Percentiles rank a stretch among this genome's conserved stretches.
Conservation (phyloP, 1,284 basidiomycete genomes). For the Pisolithus thermaeus region DNA sequence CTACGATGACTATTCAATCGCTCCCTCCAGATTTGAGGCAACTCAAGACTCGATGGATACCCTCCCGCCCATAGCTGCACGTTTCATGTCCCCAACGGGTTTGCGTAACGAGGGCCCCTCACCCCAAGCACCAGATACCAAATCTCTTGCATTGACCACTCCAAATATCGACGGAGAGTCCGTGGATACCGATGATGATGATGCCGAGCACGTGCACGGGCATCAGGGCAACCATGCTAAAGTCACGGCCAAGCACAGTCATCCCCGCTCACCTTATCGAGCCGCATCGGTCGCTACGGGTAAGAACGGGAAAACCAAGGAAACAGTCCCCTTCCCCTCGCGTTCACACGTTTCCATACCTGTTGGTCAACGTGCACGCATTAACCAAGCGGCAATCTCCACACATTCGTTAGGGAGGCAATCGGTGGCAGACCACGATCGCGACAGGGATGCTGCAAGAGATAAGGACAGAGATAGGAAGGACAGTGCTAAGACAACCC, state of each 20-base stretch:
- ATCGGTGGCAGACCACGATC: conserved; percentile 44
- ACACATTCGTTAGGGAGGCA: conserved; percentile 67
- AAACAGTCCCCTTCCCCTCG: conserved; percentile 65
- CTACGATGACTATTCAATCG: conserved; percentile 51
- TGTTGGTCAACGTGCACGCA: conserved; percentile 46
- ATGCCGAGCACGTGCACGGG: conserved; percentile 42
- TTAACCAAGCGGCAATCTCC: conserved; percentile 49
- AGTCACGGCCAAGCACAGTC: conserved; percentile 50
- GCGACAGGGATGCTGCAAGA: conserved; percentile 40
- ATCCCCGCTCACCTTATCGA: conserved; percentile 75
- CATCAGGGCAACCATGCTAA: conserved; percentile 39
- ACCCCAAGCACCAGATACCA: conserved; percentile 35
- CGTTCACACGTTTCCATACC: conserved; percentile 78
- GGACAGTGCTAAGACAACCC: conserved; percentile 40
- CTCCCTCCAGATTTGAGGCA: conserved; percentile 43
- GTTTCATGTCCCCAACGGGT: conserved; percentile 77
- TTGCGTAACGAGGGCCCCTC: conserved; percentile 45
- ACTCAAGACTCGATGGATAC: conserved; percentile 66
- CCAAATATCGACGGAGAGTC: conserved; percentile 70
- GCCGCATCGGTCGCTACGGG: conserved; percentile 39
- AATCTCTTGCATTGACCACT: conserved; percentile 32
- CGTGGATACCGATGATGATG: conserved; percentile 63
- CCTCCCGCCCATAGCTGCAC: conserved; percentile 81
- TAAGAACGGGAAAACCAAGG: conserved; percentile 27
- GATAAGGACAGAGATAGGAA: conserved; percentile 50